These are phyloP conservation scores for Aspergillus japonicus DNA, from an alignment of 2,329 filamentous ascomycete genomes.

Conservation along the genomic window DNA sequence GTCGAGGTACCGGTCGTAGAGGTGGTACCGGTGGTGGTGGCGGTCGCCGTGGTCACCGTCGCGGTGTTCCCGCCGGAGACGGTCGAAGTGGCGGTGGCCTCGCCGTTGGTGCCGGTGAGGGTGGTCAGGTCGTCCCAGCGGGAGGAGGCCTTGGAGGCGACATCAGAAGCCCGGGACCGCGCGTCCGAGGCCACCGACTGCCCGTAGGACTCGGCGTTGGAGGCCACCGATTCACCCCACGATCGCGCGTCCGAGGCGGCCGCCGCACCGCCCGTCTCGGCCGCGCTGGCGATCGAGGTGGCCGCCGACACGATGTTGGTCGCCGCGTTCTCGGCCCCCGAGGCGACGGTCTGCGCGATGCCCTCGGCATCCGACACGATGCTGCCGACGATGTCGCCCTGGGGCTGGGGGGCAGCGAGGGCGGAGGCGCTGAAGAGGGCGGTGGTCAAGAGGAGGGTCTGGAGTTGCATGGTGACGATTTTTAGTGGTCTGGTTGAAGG, in stretches of 20 bases:
- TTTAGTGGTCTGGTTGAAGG: not conserved
- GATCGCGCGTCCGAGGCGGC: slow-evolving; percentile 13
- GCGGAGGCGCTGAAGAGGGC: slow-evolving; percentile 24
- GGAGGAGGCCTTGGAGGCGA: not conserved
- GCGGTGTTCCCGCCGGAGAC: slow-evolving; percentile 14
- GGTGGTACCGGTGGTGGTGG: slow-evolving; percentile 10
- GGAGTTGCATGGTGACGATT: slow-evolving; percentile 29
- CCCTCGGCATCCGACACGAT: slow-evolving; percentile 19
- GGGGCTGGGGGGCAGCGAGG: slow-evolving; percentile 21
- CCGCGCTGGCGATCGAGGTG: slow-evolving; percentile 17
- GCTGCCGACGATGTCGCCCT: slow-evolving; percentile 16
- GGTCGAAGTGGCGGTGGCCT: not conserved
- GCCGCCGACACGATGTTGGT: slow-evolving; percentile 18
- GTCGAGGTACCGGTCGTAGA: not conserved
- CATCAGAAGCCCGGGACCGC: slow-evolving; percentile 1
- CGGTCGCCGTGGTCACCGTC: slow-evolving; percentile 21
- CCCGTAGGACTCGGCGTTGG: slow-evolving; percentile 15
- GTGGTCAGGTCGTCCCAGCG: not conserved
- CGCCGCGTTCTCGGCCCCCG: slow-evolving; percentile 17
- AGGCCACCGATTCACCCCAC: slow-evolving; percentile 9
- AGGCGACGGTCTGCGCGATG: slow-evolving; percentile 10
- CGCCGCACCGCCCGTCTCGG: slow-evolving; percentile 15
- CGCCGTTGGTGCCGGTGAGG: not conserved
- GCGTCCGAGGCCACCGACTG: slow-evolving; percentile 3
- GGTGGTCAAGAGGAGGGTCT: slow-evolving; percentile 21